Conservation (phyloP, 2,329 filamentous ascomycete genomes). For the Clathrospora elynae region DNA sequence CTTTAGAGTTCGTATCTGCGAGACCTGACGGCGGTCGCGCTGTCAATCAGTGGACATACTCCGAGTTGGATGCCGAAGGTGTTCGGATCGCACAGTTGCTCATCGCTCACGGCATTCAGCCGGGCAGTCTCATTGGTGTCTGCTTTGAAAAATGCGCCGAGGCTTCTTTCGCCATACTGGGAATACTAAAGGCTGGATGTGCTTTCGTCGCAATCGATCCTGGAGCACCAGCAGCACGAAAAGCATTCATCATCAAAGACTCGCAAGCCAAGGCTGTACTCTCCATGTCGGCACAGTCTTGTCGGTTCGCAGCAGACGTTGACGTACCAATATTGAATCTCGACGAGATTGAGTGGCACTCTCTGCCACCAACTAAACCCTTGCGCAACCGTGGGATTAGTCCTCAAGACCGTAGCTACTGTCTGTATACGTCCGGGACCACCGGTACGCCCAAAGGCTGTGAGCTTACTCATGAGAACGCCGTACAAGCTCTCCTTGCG, state of each 20-base stretch:
- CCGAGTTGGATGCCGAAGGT: constrained; percentile 70
- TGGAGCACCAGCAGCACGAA: constrained; percentile 71
- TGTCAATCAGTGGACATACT: constrained; percentile 72
- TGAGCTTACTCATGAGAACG: constrained; percentile 85
- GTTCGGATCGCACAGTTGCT: constrained; percentile 75
- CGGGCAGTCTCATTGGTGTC: constrained; percentile 71
- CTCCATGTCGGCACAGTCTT: constrained; percentile 56
- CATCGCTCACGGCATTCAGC: constrained; percentile 52
- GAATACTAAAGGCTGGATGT: constrained; percentile 80
- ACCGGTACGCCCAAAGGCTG: constrained; percentile 88
- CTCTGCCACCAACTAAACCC: constrained; percentile 44
- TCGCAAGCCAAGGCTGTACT: constrained; percentile 69
- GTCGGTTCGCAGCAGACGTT: constrained; percentile 43
- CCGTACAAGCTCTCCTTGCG: constrained; percentile 85
- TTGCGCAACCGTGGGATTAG: constrained; percentile 30
- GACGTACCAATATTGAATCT: constrained; percentile 54
- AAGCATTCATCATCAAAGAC: constrained; percentile 77
- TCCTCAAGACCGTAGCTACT: constrained; percentile 72
- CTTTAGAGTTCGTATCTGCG: constrained; percentile 74
- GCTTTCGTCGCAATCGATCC: constrained; percentile 82
- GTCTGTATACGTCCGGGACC: constrained; percentile 85
- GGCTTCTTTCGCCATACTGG: constrained; percentile 80
- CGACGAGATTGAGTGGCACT: constrained; percentile 48
- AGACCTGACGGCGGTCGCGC: constrained; percentile 56
- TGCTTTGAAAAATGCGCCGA: constrained; percentile 86